Base-by-base conservation (phyloP, 495 filamentous ascomycete species). In the Tuber microsphaerosporum region DNA sequence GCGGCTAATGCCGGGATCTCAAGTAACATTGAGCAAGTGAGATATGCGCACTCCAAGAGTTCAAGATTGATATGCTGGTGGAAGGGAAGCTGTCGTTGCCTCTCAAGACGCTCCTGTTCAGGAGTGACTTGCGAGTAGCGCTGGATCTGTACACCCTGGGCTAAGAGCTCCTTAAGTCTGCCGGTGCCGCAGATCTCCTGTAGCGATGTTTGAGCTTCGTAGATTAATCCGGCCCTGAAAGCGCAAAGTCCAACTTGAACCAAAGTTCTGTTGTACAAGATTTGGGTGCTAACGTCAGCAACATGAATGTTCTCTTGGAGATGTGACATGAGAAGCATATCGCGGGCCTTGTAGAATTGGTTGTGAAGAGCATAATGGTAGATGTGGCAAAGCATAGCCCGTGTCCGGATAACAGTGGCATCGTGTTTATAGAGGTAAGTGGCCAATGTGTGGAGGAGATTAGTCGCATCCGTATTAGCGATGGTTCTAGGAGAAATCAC, bases 41-140 rank as follows among this genome's bases (percentile, higher is more conserved):
- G 90, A 85, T 99, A 99, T 75, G 97, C 94, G 82, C 94, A 98
- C 84, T 99, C 95, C 5, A 99, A 89, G 43, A 99, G 89, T 81
- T 99, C 95, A 34, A 99, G 88, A 87, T 99, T 99, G 87, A 99
- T 98, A 88, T 99, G 95, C 93, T 97, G 97, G 86, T 99, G 95
- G 89, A 99, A 99, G 68, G 95, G 95, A 75, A 99, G 88, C 85
- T 98, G 95, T 76, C 95, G 90, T 84, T 98, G 95, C 78, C 94
- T 90, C 85, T 99, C 95, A 39, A 98, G 89, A 77, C 94, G 91
- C 85, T 99, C 95, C 84, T 98, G 96, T 86, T 99, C 95, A 8
- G 95, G 96, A 26, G 93, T 93, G 74, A 98, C 94, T 81, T 95
- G 94, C 44, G 90, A 92, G 86, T 92, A 99, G 61, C 95, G 89